Evolutionary conservation across 257 asterid species (phyloP).

Genomic region (Sherardia arvensis): DNA sequence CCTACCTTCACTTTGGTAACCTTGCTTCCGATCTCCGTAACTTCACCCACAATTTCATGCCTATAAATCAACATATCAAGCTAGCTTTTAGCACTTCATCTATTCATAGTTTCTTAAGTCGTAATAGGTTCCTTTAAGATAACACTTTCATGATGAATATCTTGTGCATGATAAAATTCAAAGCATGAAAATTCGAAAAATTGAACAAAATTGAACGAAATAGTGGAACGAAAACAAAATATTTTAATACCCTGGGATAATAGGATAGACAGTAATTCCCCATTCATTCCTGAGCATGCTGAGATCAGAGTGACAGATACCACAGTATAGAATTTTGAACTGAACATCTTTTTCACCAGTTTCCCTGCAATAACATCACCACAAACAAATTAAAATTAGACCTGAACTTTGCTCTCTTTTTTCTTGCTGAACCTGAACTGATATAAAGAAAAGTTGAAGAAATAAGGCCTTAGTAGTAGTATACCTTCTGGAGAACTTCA

Average conservation of each 20-base stretch:
- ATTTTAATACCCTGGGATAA: conserved; percentile 38
- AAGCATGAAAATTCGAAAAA: neutral
- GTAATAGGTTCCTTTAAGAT: too few species aligned
- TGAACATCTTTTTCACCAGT: conserved; percentile 48
- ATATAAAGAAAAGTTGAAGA: too few species aligned
- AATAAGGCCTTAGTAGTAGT: too few species aligned
- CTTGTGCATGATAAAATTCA: too few species aligned
- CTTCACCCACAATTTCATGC: conserved; percentile 22
- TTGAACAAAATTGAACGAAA: too few species aligned
- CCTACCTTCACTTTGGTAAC: conserved; percentile 35
- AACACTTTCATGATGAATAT: neutral
- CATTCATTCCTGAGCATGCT: conserved; percentile 37
- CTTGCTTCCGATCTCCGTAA: conserved; percentile 33
- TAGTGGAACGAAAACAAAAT: neutral
- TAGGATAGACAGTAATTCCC: conserved; percentile 31
- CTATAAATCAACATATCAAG: conserved; percentile 2
- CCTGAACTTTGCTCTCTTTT: too few species aligned
- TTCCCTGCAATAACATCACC: conserved; percentile 19
- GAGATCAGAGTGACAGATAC: conserved; percentile 45
- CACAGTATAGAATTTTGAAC: conserved; percentile 43
- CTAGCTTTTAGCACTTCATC: neutral
- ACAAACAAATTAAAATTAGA: neutral
- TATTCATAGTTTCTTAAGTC: neutral
- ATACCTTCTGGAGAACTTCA: conserved; percentile 25
- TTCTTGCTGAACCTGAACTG: too few species aligned